A percentile compares a stretch with the other conserved stretches of the same genome.
Evolutionary conservation across 2,329 filamentous ascomycete species (phyloP).

Genomic region (Talaromyces sp.): DNA sequence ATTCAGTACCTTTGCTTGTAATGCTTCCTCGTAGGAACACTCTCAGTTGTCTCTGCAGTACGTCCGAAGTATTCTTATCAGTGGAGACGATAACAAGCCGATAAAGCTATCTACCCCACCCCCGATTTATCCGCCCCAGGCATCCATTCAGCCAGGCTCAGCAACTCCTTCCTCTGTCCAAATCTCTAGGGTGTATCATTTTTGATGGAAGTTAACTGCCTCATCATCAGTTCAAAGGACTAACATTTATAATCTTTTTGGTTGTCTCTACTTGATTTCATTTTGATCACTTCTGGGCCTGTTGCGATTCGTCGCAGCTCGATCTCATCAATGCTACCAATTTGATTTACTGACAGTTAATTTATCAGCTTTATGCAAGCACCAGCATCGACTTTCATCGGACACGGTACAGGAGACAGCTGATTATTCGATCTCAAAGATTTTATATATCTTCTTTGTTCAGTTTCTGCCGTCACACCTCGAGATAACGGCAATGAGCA

Average conservation of each 20-base stretch:
- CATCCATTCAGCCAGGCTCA: neutral
- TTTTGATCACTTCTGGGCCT: neutral
- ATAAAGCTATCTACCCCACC: conserved; percentile 14
- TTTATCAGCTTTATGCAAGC: neutral
- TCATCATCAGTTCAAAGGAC: neutral
- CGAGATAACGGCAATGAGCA: conserved; percentile 1
- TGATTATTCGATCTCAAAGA: neutral
- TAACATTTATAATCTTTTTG: neutral
- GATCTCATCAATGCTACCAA: neutral
- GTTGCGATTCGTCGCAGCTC: neutral
- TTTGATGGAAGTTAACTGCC: neutral
- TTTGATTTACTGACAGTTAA: neutral
- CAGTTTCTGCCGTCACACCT: neutral
- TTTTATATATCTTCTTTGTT: too few species aligned
- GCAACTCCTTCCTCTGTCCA: neutral
- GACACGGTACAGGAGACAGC: neutral
- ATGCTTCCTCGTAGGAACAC: too few species aligned
- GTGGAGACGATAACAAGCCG: neutral
- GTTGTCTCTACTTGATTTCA: neutral
- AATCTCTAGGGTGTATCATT: neutral
- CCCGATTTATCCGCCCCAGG: conserved; percentile 6
- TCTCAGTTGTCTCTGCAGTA: too few species aligned
- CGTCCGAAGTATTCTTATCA: too few species aligned
- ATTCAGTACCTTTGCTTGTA: too few species aligned
- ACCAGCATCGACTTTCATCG: neutral